Base-by-base conservation (phyloP, 208 protist species). In the Crithidia fasciculata region DNA sequence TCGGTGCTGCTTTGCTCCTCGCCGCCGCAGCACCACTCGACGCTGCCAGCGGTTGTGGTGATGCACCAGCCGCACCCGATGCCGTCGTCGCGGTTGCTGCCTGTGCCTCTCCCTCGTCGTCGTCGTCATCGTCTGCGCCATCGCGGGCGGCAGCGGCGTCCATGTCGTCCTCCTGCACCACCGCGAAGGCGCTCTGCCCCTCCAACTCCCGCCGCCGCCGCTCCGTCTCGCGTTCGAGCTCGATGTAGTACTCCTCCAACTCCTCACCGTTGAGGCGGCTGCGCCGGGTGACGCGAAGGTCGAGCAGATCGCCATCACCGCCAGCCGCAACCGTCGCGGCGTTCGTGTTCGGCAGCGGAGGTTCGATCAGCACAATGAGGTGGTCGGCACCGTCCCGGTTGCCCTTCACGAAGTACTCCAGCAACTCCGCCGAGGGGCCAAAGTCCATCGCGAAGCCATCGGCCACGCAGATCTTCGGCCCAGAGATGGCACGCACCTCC, bases 161-260 rank as follows among this genome's bases (percentile, higher is more conserved):
- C 28, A 28, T 28, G 28, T 69, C 72, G 39, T 89, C 78, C 19
- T 83, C 81, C 16, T 66, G 57, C 7, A 85, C 88, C 0, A 84
- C 77, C n/a, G 84, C 50, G 50, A 74, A 88, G 12, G 55, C 71
- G 49, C 77, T 83, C 52, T 81, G 80, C 44, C 80, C 78, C 58
- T 83, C 74, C 54, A 88, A 52, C 55, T 81, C 60, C 8, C 77
- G 83, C 19, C 75, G 78, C 52, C 84, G 66, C 59, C 82, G 81
- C 72, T 94, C 87, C 45, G 85, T 39, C 28, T 88, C 86, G 54
- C 73, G 74, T 67, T 96, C 91, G 15, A 87, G 64, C 62, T 85
- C 73, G 19, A 96, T 58, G 78, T 95, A 97, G 77, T 94, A 97
- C 76, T 91, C 84, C 72, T 95, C 90, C 50, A 97, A 69, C 69